Evolutionary conservation across 768 basidiomycete species (phyloP).

Genomic region (Kwoniella dendrophila): DNA sequence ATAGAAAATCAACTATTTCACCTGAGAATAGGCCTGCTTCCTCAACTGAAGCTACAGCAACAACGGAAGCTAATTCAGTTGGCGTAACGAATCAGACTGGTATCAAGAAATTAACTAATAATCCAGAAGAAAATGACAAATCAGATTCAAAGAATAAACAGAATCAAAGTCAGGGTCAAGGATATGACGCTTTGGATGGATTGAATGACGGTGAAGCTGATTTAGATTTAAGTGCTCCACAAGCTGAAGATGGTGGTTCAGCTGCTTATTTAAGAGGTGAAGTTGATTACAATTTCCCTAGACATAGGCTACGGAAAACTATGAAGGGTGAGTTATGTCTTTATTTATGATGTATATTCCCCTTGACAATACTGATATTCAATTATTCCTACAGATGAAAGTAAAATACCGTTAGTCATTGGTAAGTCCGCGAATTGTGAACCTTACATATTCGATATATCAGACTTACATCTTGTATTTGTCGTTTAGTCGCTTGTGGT

Average conservation of each 20-base stretch:
- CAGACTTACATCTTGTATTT: slow-evolving; percentile 15
- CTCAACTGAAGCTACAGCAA: slow-evolving; percentile 5
- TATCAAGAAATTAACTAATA: not conserved
- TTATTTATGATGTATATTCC: not conserved
- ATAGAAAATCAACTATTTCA: not conserved
- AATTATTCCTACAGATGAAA: slow-evolving; percentile 34
- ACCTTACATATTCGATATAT: not conserved
- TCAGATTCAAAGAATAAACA: not conserved
- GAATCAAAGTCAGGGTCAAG: slow-evolving; percentile 25
- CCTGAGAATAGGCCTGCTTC: slow-evolving; percentile 1
- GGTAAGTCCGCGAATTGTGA: slow-evolving; percentile 29
- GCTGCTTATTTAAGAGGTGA: slow-evolving; percentile 49
- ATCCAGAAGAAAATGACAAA: slow-evolving; percentile 3
- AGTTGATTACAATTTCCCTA: slow-evolving; percentile 56
- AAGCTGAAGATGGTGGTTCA: slow-evolving; percentile 44
- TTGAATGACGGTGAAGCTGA: slow-evolving; percentile 56
- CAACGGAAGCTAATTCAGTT: not conserved
- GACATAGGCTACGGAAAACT: slow-evolving; percentile 49
- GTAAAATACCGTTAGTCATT: slow-evolving; percentile 77
- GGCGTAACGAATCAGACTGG: slow-evolving; percentile 1
- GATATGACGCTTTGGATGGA: slow-evolving; percentile 49
- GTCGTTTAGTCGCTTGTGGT: slow-evolving; percentile 78
- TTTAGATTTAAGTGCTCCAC: slow-evolving; percentile 51
- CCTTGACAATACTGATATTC: not conserved
- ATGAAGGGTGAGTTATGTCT: slow-evolving; percentile 53